A percentile compares a stretch with the other conserved stretches of the same genome.
Evolutionary conservation across 805 yeast genomes (phyloP).

Genomic region (Ogataea methanolica): DNA sequence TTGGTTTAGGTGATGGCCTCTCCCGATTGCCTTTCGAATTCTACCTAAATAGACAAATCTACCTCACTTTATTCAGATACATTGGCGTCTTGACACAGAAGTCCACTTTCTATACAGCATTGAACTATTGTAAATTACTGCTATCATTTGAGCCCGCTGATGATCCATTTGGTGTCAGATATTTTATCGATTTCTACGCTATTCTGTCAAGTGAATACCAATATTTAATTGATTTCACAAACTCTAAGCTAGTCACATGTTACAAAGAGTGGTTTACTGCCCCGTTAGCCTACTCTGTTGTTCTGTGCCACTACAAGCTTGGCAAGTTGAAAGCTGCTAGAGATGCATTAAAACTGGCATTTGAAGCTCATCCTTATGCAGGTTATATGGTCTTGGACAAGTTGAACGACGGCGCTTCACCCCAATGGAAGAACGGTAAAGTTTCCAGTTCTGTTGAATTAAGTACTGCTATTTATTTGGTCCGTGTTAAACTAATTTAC

Average conservation of each 20-base stretch:
- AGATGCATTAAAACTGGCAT: constrained; percentile 45
- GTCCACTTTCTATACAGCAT: constrained; percentile 74
- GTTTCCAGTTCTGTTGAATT: constrained; percentile 33
- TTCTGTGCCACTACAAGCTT: constrained; percentile 52
- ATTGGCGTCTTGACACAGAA: constrained; percentile 67
- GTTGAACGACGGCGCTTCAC: constrained; percentile 34
- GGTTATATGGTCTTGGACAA: constrained; percentile 46
- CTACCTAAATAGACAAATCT: constrained; percentile 73
- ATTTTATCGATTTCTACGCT: constrained; percentile 77
- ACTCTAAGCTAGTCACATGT: constrained; percentile 51
- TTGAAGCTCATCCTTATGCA: constrained; percentile 51
- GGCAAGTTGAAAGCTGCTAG: constrained; percentile 40
- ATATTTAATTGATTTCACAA: constrained; percentile 53
- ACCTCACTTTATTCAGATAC: constrained; percentile 67
- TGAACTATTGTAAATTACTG: constrained; percentile 66
- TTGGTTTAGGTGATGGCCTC: constrained; percentile 52
- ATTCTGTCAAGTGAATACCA: constrained; percentile 59
- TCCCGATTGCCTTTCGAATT: constrained; percentile 72
- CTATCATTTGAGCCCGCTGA: constrained; percentile 66
- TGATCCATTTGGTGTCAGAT: constrained; percentile 82
- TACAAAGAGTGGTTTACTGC: constrained; percentile 70
- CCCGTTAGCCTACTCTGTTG: constrained; percentile 62
- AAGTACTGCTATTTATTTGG: constrained; percentile 53
- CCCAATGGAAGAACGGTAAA: constrained; percentile 23
- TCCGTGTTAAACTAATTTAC: constrained; percentile 55